Base-by-base conservation (phyloP, 164 flowering plant species). In the Cinnamomum micranthum region DNA sequence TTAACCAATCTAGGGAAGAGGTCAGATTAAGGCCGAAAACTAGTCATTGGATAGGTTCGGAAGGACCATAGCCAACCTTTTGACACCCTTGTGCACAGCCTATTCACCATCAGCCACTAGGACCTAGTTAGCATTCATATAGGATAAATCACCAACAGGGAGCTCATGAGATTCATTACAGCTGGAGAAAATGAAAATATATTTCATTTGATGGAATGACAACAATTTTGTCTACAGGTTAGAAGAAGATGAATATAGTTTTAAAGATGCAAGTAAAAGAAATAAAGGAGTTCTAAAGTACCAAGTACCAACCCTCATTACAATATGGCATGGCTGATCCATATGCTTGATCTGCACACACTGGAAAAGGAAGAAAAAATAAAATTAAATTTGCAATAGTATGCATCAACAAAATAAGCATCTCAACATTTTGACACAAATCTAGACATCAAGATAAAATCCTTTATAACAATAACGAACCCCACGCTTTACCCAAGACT, bases 261-360 rank as follows among this genome's bases (percentile, higher is more conserved):
- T 55, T 55, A 55, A 19, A 55, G 20, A 19, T 55, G 17, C 60
- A 55, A 55, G n/a, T 19, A 55, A 4, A 55, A 55, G 6, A 14
- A 4, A 55, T 14, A 14, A 55, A 14, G 60, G n/a, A 31, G 33
- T 13, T 22, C 35, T 2, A 11, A 47, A 20, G 55, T 71, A 81
- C 93, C 6, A 69, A 94, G 55, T 71, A 81, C 93, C 6, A 71
- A 94, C 98, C 98, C 65, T 91, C 87, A 83, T 79, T 66, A 86
- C 84, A 79, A 88, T 85, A 24, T 78, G 83, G 72, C 89, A 85
- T 84, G 89, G 88, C 79, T 89, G 82, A 80, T 82, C 84, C 23
- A 80, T 68, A 50, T 83, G 27, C 60, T 80, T 91, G 70, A 84
- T 84, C 97, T 94, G 98, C 88, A 88, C 27, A 47, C 64, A 24